A percentile compares a stretch with the other conserved stretches of the same genome.
These are phyloP conservation scores for apple (Malus domestica) DNA, from an alignment of 306 rosid species.

Conservation along the genomic window ASM211411v1 NC_041793.1:6901001-6901500, in stretches of 20 bases:
- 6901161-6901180: not conserved
- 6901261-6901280: slow-evolving; percentile 17
- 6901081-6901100: not conserved
- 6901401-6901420: not conserved
- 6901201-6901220: not conserved
- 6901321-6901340: slow-evolving; percentile 78
- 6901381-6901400: not conserved
- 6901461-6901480: not conserved
- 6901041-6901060: not conserved
- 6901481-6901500: not conserved
- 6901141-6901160: not conserved
- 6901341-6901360: slow-evolving; percentile 46
- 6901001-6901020: not conserved
- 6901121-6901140: not conserved
- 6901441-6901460: not conserved
- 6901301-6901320: slow-evolving; percentile 72
- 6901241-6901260: slow-evolving; percentile 39
- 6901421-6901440: not conserved
- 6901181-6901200: not conserved
- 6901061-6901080: not conserved
- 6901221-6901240: slow-evolving; percentile 12
- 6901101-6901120: not conserved
- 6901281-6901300: slow-evolving; percentile 56
- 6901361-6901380: not conserved
- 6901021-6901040: not conserved